Evolutionary conservation across 139 green algal genomes (phyloP).

Genomic region (Chloropicon primus): DNA sequence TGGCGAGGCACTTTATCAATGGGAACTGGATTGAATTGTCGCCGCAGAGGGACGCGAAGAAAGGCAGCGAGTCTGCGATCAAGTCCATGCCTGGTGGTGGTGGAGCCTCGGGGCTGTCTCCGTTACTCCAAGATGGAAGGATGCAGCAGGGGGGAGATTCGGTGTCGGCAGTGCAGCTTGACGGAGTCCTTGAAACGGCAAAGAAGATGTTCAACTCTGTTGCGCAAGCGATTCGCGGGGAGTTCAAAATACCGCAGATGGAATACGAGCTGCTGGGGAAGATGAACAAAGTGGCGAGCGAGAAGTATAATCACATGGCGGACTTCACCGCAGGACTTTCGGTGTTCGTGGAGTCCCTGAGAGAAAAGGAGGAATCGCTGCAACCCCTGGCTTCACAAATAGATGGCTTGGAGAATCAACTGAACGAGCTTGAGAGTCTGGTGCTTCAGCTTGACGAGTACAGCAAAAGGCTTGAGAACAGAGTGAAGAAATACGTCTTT

Average conservation of each 20-base stretch:
- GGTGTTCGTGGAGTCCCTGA: background rate
- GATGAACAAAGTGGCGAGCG: background rate
- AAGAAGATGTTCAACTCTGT: background rate
- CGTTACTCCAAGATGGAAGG: no score
- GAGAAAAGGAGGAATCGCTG: background rate
- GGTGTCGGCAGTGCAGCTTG: no score
- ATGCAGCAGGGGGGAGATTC: no score
- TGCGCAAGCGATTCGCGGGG: background rate
- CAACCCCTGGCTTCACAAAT: background rate
- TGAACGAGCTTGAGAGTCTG: background rate
- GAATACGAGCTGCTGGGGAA: background rate
- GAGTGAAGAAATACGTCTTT: background rate
- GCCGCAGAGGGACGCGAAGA: no score
- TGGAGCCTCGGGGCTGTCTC: no score
- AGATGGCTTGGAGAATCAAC: background rate
- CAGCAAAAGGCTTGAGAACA: background rate
- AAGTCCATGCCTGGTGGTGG: no score
- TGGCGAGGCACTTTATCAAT: background rate
- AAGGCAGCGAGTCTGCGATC: no score
- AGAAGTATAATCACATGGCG: background rate
- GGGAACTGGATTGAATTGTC: no score
- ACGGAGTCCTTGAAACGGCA: background rate
- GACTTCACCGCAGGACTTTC: background rate
- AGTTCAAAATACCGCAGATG: background rate
- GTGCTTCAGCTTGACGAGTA: background rate